Base-by-base conservation (phyloP, 2,329 filamentous ascomycete species). In the Colletotrichum cordylinicola region DNA sequence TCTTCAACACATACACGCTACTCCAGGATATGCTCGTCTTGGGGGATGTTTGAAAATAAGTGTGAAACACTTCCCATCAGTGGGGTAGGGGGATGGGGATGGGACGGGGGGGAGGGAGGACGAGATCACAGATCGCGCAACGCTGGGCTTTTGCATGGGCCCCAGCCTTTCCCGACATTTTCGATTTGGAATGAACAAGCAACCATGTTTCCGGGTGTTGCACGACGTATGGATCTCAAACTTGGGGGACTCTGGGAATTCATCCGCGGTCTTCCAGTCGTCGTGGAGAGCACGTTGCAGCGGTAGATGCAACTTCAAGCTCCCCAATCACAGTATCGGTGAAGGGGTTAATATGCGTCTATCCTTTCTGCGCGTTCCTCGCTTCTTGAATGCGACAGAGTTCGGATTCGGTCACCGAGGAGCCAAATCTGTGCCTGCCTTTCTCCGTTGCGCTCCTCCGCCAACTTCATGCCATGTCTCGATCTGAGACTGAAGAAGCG, bases 51-150 rank as follows among this genome's bases (percentile, higher is more conserved):
- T 73, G 73, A 58, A 73, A 73, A 65, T 27, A 16, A 73, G 65
- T 62, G 37, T 75, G 73, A 75, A 75, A 75, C 73, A 37, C 56
- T 60, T 61, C 39, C 39, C 70, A 75, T 66, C 64, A 18, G 72
- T 68, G 72, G 70, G 72, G 69, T 18, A 29, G 29, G 56, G 29
- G 24, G 24, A 43, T 43, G 39, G 39, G 39, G 18, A 43, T 43
- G 39, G 39, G 39, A 43, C 39, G 39, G 39, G 39, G 33, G 39
- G 18, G 9, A n/a, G 18, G 39, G 39, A n/a, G 9, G 62, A 67
- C 62, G 69, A 21, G 69, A 72, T 67, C 73, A 72, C 39, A 73
- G 70, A 73, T 73, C 70, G 39, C 39, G 18, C 58, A 48, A 73
- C 64, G 58, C 73, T 69, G 73, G 58, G 58, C 43, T 48, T 48